phyloP scores from a whole-genome alignment of 1,139 yeast species.

The Geotrichum restrictum region DNA sequence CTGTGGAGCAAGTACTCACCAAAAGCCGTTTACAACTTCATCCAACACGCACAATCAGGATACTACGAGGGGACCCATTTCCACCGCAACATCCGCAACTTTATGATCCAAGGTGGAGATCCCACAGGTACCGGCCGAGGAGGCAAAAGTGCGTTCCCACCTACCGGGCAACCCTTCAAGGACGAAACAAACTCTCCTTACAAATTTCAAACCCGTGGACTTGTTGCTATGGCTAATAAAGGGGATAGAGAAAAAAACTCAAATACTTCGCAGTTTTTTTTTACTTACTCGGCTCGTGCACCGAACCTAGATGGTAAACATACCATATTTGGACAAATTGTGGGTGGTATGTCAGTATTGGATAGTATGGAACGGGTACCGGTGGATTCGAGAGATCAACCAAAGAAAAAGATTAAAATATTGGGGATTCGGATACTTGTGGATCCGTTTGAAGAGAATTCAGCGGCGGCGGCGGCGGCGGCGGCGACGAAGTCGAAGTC shows the following conservation, averaged over 20 bases:
- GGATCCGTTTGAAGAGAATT: constrained; percentile 55
- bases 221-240: constrained; percentile 74
- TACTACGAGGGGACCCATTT: constrained; percentile 45
- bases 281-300: constrained; percentile 64
- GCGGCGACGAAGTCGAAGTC: too few relatives aligned
- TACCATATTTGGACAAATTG: constrained; percentile 72
- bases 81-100: constrained; percentile 47
- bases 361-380: constrained; percentile 57
- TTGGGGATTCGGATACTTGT: constrained; percentile 69
- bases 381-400: constrained; percentile 36
- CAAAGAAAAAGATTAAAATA: constrained; percentile 39
- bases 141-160: constrained; percentile 36
- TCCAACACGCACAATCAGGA: constrained; percentile 39
- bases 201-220: constrained; percentile 76
- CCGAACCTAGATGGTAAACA: constrained; percentile 75
- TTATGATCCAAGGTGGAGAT: constrained; percentile 55
- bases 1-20: constrained; percentile 43
- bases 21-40: constrained; percentile 46
- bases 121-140: constrained; percentile 49
- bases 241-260: constrained; percentile 56
- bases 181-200: constrained; percentile 63
- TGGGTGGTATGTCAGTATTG: constrained; percentile 73
- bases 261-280: constrained; percentile 75
- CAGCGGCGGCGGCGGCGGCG: constrained; percentile 8
- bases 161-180: constrained; percentile 40